A percentile compares a stretch with the other conserved stretches of the same genome.
Evolutionary conservation across 306 rosid species (phyloP).

Genomic region (Arachis stenosperma): DNA sequence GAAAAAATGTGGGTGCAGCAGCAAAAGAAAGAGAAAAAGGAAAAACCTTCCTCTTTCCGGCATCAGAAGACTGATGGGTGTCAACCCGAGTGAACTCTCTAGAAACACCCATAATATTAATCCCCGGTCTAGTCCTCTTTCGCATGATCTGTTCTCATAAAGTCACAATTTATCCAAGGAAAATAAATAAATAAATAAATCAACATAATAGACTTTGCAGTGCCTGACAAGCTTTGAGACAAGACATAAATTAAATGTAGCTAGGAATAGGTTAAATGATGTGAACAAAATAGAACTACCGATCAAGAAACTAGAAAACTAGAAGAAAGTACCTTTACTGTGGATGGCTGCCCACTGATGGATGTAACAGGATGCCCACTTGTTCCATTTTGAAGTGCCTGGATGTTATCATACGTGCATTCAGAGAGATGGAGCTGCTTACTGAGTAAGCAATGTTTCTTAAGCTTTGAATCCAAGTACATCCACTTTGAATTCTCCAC

Average conservation of each 20-base stretch:
- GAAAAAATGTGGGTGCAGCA: slow-evolving; percentile 83
- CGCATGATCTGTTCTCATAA: slow-evolving; percentile 52
- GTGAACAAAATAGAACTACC: slow-evolving; percentile 1
- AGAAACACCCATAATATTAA: slow-evolving; percentile 60
- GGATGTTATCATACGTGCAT: slow-evolving; percentile 91
- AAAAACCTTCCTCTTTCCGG: slow-evolving; percentile 60
- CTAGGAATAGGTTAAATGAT: neutral
- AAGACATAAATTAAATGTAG: neutral
- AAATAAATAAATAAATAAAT: slow-evolving; percentile 21
- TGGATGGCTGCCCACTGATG: slow-evolving; percentile 39
- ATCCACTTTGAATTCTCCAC: slow-evolving; percentile 70
- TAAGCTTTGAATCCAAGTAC: slow-evolving; percentile 67
- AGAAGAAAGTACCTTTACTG: slow-evolving; percentile 60
- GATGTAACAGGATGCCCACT: slow-evolving; percentile 45
- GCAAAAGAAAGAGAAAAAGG: slow-evolving; percentile 77
- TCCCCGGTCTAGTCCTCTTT: slow-evolving; percentile 61
- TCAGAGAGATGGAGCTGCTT: slow-evolving; percentile 77
- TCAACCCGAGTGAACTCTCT: slow-evolving; percentile 54
- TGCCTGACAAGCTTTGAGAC: slow-evolving; percentile 27
- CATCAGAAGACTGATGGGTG: slow-evolving; percentile 42
- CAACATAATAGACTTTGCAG: slow-evolving; percentile 25
- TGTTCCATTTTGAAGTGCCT: slow-evolving; percentile 67
- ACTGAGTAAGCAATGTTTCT: slow-evolving; percentile 66
- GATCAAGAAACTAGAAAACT: slow-evolving; percentile 19
- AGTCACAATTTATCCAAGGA: slow-evolving; percentile 40